Evolutionary conservation across 1,139 yeast species (phyloP), one percentile per base, ranked within the genome.

Genomic region (Kodamaea derodonti): DNA sequence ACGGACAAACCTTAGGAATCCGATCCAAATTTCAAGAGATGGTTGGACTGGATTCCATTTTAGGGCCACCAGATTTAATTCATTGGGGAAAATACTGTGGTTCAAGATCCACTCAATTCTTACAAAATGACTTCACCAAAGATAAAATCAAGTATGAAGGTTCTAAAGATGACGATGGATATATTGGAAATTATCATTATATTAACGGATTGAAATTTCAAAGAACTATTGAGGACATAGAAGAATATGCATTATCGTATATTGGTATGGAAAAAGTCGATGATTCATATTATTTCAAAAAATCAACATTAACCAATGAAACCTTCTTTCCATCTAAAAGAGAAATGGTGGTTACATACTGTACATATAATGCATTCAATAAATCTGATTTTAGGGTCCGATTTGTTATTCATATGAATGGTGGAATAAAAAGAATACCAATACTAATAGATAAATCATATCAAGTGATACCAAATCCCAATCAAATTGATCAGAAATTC

Each of bases 281-380:
- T 14, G 51, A 45, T 13, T 10, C 17, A 4, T 53, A 48, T 43
- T 45, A 39, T 33, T 56, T 45, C 36, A 39, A 33, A 12, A 36
- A 35, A 25, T 36, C 37, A 7, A 31, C 25, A 4, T 24, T 38
- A 13, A 27, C 22, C 20, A 25, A 37, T 13, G 47, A 40, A 16
- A 27, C 30, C 14, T 30, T 32, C 25, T 26, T 29, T n/a, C 27
- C 41, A 3, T 40, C 51, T 47, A 47, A 59, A 44, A 46, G 56
- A 25, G 72, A 65, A 29, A 52, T 61, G 44, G 59, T 72, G 20
- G 70, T 71, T 3, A 71, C 76, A 0, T 74, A 62, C 42, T 75
- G 80, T 43, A 45, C 66, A 6, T 76, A 70, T 49, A 76, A 76
- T 44, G 52, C 72, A 23, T 75, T 76, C 47, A 53, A 58, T 31